Conservation (phyloP, 2,329 filamentous ascomycete genomes). For the Talaromyces sp. region DNA sequence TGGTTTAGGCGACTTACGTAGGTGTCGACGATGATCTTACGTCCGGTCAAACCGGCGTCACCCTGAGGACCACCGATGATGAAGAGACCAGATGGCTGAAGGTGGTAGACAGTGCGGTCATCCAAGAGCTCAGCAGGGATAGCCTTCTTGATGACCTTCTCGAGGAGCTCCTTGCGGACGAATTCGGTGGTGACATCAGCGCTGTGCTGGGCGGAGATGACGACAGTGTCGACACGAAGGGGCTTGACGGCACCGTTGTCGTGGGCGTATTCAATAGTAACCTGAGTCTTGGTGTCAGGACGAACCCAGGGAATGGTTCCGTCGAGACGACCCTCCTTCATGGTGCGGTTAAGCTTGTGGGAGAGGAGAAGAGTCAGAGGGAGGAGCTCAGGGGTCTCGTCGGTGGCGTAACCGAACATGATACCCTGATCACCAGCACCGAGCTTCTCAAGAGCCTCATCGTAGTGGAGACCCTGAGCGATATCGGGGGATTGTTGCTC, state of each 20-base stretch:
- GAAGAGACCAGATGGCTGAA: conserved; percentile 97
- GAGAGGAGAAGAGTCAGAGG: conserved; percentile 89
- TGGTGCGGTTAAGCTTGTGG: conserved; percentile 94
- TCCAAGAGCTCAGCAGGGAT: conserved; percentile 91
- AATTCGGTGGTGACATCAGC: conserved; percentile 83
- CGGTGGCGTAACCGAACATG: conserved; percentile 99
- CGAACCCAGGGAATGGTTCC: conserved; percentile 88
- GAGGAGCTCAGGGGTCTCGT: conserved; percentile 96
- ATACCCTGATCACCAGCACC: conserved; percentile 99
- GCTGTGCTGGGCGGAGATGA: conserved; percentile 92
- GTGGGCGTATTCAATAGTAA: conserved; percentile 97
- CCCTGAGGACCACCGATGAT: conserved; percentile 99
- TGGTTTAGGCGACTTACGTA: conserved; percentile 48
- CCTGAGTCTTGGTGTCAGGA: conserved; percentile 99
- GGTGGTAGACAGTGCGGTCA: conserved; percentile 93
- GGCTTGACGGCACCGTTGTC: conserved; percentile 88
- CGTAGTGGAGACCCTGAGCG: conserved; percentile 97
- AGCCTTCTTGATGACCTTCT: conserved; percentile 94
- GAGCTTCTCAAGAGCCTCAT: conserved; percentile 93
- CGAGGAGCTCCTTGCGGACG: conserved; percentile 87
- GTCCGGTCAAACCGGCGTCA: conserved; percentile 96
- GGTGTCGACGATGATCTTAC: conserved; percentile 99
- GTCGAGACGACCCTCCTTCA: conserved; percentile 82
- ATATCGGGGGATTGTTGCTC: conserved; percentile 99
- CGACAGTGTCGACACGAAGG: conserved; percentile 89